A percentile compares a stretch with the other conserved stretches of the same genome.
Evolutionary conservation across 1,284 basidiomycete species (phyloP).

Genomic region (Paramarasmius palmivorus): DNA sequence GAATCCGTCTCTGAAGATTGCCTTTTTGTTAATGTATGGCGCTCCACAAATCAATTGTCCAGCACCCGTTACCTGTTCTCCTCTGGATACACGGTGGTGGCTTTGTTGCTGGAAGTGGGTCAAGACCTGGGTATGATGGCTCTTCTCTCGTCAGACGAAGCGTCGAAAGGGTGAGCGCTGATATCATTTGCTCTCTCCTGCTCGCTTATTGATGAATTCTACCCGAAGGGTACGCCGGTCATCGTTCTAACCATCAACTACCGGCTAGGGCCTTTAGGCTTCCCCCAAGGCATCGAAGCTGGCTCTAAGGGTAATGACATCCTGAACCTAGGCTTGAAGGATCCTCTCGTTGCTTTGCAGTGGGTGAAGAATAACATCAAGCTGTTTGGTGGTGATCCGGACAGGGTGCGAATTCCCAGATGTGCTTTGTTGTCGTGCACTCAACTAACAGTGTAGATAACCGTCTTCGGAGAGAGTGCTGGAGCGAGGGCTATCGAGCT

Average conservation of each 20-base stretch:
- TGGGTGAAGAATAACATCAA: slow-evolving; percentile 10
- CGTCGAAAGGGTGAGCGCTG: not conserved
- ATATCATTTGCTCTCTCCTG: not conserved
- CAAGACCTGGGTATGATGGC: slow-evolving; percentile 1
- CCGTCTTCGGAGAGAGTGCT: not conserved
- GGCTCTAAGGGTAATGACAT: slow-evolving; percentile 1
- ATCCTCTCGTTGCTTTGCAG: slow-evolving; percentile 4
- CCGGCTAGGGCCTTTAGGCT: slow-evolving; percentile 8
- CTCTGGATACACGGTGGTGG: slow-evolving; percentile 10
- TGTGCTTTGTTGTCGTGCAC: not conserved
- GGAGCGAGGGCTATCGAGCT: not conserved
- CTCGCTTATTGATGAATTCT: not conserved
- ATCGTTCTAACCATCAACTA: slow-evolving; percentile 45
- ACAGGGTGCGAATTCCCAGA: slow-evolving; percentile 3
- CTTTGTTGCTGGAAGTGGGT: not conserved
- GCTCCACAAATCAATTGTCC: not conserved
- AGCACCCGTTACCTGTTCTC: not conserved
- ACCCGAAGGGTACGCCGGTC: slow-evolving; percentile 45
- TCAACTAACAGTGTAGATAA: not conserved
- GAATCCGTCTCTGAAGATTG: not conserved
- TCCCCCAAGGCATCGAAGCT: slow-evolving; percentile 35
- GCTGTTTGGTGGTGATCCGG: slow-evolving; percentile 7
- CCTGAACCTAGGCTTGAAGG: slow-evolving; percentile 1
- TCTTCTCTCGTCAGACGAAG: not conserved
- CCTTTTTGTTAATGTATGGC: not conserved